Conservation (phyloP, 106 monocot genomes). For the Dioscorea alata region DNA sequence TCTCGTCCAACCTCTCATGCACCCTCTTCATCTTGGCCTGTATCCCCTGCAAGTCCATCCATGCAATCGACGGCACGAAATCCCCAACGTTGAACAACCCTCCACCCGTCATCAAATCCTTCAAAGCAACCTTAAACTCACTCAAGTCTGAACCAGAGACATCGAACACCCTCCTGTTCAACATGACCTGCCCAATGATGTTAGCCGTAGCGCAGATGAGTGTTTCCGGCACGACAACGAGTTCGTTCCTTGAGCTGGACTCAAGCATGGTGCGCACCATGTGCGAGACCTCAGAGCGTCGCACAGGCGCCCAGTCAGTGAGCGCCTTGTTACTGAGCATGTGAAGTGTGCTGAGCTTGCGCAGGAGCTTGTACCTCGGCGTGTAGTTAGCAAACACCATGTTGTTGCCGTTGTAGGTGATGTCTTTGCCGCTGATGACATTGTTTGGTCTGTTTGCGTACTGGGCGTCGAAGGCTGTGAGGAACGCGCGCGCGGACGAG, state of each 20-base stretch:
- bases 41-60: slow-evolving; percentile 37
- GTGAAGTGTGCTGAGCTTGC: slow-evolving; percentile 30
- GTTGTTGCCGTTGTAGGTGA: slow-evolving; percentile 34
- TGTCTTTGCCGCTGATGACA: slow-evolving; percentile 11
- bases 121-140: slow-evolving; percentile 34
- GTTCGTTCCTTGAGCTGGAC: too few species aligned
- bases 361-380: slow-evolving; percentile 31
- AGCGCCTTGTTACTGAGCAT: slow-evolving; percentile 31
- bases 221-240: too few species aligned
- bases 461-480: slow-evolving; percentile 28
- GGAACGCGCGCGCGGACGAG: slow-evolving; percentile 24
- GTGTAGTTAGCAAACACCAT: slow-evolving; percentile 35
- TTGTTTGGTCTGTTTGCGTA: slow-evolving; percentile 33
- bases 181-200: slow-evolving; percentile 25
- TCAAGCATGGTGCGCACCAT: too few species aligned
- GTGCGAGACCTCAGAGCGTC: slow-evolving; percentile 23
- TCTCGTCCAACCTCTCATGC: slow-evolving; percentile 20
- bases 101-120: slow-evolving; percentile 23
- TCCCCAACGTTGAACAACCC: slow-evolving; percentile 48
- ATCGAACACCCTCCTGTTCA: slow-evolving; percentile 38
- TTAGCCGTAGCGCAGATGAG: slow-evolving; percentile 31
- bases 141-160: slow-evolving; percentile 20
- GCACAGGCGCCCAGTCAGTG: slow-evolving; percentile 21
- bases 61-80: slow-evolving; percentile 38
- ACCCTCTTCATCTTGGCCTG: slow-evolving; percentile 26